Conservation (phyloP, 129 eudicot species). For the Heracleum sosnowskyi region DNA sequence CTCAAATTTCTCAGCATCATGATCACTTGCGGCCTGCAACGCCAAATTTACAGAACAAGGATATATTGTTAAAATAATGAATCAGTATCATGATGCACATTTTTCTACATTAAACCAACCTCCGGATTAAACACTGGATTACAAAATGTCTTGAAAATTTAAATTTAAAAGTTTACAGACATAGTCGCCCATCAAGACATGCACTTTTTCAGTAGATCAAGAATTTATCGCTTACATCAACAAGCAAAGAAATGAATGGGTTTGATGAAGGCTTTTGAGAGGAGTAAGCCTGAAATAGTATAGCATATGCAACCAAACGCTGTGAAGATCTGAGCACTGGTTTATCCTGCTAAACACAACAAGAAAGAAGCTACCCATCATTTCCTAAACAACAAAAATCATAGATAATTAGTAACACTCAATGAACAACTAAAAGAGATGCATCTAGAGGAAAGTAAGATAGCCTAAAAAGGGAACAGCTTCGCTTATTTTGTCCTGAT, state of each 20-base stretch:
- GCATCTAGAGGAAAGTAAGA: neutral
- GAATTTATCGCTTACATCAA: constrained; percentile 41
- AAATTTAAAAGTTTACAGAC: neutral
- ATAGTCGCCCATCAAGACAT: neutral
- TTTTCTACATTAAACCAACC: neutral
- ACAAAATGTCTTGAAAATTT: neutral
- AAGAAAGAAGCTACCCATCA: neutral
- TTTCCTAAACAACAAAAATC: neutral
- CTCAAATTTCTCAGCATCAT: constrained; percentile 55
- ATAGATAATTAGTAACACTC: neutral
- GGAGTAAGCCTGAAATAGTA: constrained; percentile 66
- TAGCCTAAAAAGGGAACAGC: neutral
- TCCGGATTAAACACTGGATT: neutral
- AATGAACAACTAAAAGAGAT: neutral
- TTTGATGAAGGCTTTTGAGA: constrained; percentile 54
- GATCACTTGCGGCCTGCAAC: constrained; percentile 60
- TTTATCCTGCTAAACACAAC: constrained; percentile 42
- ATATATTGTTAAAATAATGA: neutral
- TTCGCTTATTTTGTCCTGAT: neutral
- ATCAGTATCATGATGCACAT: neutral
- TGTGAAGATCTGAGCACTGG: constrained; percentile 49
- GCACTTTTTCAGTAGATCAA: constrained; percentile 10
- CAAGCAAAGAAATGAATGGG: constrained; percentile 61
- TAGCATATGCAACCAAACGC: constrained; percentile 75
- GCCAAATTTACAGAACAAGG: neutral